These are phyloP conservation scores for Saturnispora gosingensis DNA, from an alignment of 805 yeast genomes.

Conservation along the genomic window DNA sequence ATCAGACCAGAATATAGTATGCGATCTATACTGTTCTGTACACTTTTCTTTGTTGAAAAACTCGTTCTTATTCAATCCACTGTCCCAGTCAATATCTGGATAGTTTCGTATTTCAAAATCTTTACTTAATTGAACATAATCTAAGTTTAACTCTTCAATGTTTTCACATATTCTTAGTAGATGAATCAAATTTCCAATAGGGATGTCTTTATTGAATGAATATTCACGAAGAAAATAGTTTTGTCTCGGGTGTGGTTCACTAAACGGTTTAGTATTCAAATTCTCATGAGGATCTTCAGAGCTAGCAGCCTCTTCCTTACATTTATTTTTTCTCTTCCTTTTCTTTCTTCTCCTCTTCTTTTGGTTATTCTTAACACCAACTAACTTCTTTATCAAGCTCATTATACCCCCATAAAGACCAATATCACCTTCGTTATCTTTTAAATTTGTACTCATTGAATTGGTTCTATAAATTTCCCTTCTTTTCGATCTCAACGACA, in stretches of 20 bases:
- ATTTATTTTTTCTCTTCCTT: background rate
- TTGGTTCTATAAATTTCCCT: background rate
- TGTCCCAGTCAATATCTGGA: slow-evolving; percentile 29
- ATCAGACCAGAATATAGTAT: slow-evolving; percentile 25
- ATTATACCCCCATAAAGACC: background rate
- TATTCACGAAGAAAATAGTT: slow-evolving; percentile 55
- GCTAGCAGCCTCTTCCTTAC: background rate
- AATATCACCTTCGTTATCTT: background rate
- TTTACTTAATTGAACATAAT: slow-evolving; percentile 48
- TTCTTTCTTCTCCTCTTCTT: background rate
- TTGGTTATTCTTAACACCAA: background rate
- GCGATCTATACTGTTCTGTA: slow-evolving; percentile 8
- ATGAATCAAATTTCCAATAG: slow-evolving; percentile 68
- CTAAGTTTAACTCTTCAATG: slow-evolving; percentile 45
- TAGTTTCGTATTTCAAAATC: slow-evolving; percentile 51
- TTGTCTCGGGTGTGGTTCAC: slow-evolving; percentile 47
- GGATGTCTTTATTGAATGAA: slow-evolving; percentile 63
- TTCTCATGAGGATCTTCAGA: background rate
- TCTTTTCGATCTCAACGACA: background rate
- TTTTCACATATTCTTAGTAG: slow-evolving; percentile 60
- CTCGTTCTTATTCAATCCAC: slow-evolving; percentile 17
- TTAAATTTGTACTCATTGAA: background rate
- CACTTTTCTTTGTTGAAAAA: slow-evolving; percentile 2
- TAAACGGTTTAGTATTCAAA: slow-evolving; percentile 23
- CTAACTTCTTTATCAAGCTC: background rate